Conservation (phyloP, 441 rosid genomes). For the Croton setiger region DNA sequence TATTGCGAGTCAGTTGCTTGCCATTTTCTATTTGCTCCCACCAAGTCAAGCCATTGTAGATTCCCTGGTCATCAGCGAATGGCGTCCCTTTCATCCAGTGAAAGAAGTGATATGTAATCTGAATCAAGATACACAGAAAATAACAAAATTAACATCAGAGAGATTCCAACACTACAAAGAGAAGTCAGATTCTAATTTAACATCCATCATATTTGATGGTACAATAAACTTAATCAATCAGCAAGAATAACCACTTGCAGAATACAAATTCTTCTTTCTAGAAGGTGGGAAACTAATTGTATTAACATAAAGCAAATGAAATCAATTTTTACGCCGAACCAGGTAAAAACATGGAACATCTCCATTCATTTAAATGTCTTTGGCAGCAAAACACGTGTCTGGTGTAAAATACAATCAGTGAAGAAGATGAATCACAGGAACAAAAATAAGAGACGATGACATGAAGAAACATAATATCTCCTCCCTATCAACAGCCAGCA, state of each 20-base stretch:
- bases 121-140: conserved; percentile 21
- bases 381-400: not conserved
- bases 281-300: not conserved
- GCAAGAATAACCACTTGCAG: not conserved
- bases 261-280: not conserved
- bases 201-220: not conserved
- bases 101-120: conserved; percentile 88
- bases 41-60: conserved; percentile 88
- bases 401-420: not conserved
- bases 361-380: not conserved
- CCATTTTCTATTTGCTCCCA: conserved; percentile 97
- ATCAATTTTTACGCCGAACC: not conserved
- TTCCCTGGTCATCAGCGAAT: conserved; percentile 95
- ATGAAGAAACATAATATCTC: not conserved
- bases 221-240: conserved; percentile 3
- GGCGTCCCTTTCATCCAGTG: conserved; percentile 99
- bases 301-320: not conserved
- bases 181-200: not conserved
- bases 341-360: not conserved
- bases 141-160: conserved; percentile 4
- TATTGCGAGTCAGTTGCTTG: conserved; percentile 79
- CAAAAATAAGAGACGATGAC: not conserved
- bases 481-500: not conserved
- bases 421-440: not conserved
- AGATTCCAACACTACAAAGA: not conserved